Evolutionary conservation across 23 red algal genomes (phyloP).

Genomic region (Agarophyton chilense): DNA sequence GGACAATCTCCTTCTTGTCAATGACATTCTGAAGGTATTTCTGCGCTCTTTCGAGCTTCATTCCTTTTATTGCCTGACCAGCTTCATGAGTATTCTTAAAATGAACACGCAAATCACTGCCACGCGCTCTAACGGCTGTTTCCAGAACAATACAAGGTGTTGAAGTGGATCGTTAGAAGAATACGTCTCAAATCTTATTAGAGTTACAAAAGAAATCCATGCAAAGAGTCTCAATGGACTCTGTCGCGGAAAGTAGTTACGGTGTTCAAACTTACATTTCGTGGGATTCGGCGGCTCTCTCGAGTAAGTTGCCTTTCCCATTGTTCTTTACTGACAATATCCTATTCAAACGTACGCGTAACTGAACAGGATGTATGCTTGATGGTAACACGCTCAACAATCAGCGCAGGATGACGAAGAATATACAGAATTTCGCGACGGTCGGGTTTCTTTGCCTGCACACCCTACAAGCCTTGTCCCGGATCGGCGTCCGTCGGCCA

Average conservation of each 20-base stretch:
- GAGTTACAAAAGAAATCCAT: not conserved
- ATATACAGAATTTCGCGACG: too few species aligned
- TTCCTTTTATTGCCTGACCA: conserved; percentile 79
- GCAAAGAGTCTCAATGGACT: not conserved
- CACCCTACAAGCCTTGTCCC: too few species aligned
- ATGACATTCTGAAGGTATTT: conserved; percentile 94
- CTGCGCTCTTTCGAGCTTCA: conserved; percentile 84
- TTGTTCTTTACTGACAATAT: not conserved
- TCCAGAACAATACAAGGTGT: not conserved
- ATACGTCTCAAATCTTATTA: not conserved
- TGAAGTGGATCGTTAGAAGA: not conserved
- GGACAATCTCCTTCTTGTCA: conserved; percentile 98
- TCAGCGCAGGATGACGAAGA: too few species aligned
- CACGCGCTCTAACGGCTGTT: conserved; percentile 88
- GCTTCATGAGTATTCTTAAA: conserved; percentile 99
- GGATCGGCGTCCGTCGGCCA: too few species aligned
- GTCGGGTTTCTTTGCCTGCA: too few species aligned
- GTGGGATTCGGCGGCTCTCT: conserved; percentile 68
- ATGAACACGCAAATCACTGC: conserved; percentile 88
- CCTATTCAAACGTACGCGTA: too few species aligned
- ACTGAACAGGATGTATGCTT: too few species aligned
- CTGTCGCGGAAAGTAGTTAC: not conserved
- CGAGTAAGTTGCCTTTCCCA: conserved; percentile 72
- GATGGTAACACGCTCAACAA: too few species aligned
- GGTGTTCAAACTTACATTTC: conserved; percentile 71